Percentiles rank a stretch among this genome's conserved stretches.
These are phyloP conservation scores for Lasiodiplodia sp. DNA, from an alignment of 2,329 filamentous ascomycete species.

Conservation along the genomic window DNA sequence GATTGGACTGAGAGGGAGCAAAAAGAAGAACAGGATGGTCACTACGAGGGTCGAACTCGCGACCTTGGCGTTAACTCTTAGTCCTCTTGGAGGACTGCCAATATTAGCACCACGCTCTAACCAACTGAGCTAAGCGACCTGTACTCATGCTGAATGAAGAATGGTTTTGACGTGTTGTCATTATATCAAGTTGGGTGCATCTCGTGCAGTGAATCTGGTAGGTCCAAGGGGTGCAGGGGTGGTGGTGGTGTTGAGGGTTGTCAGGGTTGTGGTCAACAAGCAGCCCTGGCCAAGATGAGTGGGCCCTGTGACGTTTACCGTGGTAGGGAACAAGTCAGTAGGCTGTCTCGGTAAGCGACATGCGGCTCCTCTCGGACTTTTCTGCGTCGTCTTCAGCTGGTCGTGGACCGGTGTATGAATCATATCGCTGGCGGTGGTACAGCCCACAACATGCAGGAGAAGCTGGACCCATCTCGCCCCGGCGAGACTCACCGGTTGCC, in stretches of 20 bases:
- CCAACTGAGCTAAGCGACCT: constrained; percentile 34
- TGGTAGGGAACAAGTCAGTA: neutral
- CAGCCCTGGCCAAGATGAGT: neutral
- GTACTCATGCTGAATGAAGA: neutral
- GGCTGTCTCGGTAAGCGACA: neutral
- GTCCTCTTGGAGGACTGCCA: neutral
- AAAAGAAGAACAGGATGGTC: constrained; percentile 29
- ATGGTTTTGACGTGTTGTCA: too few species aligned
- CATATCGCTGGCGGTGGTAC: neutral
- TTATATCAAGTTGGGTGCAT: too few species aligned
- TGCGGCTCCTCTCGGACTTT: constrained; percentile 8
- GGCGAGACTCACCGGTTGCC: neutral
- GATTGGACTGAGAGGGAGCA: neutral
- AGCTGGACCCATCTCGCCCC: neutral
- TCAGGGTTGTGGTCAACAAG: neutral
- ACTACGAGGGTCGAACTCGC: constrained; percentile 34
- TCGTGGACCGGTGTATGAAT: neutral
- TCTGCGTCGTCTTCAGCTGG: neutral
- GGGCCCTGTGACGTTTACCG: neutral
- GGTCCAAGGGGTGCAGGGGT: neutral
- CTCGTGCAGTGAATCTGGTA: too few species aligned
- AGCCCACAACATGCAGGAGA: neutral
- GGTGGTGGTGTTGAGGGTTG: neutral
- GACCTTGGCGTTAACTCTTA: constrained; percentile 30
- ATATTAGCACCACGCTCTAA: constrained; percentile 34